These are phyloP conservation scores for Aspergillus jensenii DNA, from an alignment of 2,329 filamentous ascomycete genomes.

Conservation along the genomic window DNA sequence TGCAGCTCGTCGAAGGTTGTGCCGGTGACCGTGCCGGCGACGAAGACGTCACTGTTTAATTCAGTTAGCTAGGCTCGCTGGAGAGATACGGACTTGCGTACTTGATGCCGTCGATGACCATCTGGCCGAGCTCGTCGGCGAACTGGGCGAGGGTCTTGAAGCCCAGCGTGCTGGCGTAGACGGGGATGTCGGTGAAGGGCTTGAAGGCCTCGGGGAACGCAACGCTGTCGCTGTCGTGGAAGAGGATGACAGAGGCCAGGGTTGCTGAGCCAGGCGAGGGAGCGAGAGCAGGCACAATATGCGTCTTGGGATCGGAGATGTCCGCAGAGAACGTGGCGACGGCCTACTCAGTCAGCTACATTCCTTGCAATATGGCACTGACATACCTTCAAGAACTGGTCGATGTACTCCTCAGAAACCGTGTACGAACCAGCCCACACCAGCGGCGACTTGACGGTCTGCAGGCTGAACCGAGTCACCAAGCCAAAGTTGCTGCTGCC, in stretches of 20 bases:
- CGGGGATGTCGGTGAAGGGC: conserved; percentile 37
- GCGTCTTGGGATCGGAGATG: conserved; percentile 31
- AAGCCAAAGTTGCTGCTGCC: conserved; percentile 46
- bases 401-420: conserved; percentile 25
- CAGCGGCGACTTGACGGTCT: conserved; percentile 28
- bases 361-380: too few relatives aligned
- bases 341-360: conserved; percentile 20
- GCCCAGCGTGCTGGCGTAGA: conserved; percentile 32
- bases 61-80: background rate
- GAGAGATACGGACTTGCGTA: conserved; percentile 5
- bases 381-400: conserved; percentile 26
- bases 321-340: conserved; percentile 26
- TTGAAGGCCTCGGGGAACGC: conserved; percentile 34
- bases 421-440: conserved; percentile 36
- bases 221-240: conserved; percentile 36
- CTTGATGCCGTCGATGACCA: conserved; percentile 37
- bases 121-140: conserved; percentile 30
- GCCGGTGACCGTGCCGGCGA: conserved; percentile 35
- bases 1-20: conserved; percentile 32
- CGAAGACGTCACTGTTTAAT: conserved; percentile 32
- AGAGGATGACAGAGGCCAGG: conserved; percentile 37
- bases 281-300: conserved; percentile 31
- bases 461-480: conserved; percentile 42
- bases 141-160: conserved; percentile 40
- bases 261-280: conserved; percentile 23